These are phyloP conservation scores for Pestalotiopsis sp. DNA, from an alignment of 2,329 filamentous ascomycete genomes.

Conservation along the genomic window DNA sequence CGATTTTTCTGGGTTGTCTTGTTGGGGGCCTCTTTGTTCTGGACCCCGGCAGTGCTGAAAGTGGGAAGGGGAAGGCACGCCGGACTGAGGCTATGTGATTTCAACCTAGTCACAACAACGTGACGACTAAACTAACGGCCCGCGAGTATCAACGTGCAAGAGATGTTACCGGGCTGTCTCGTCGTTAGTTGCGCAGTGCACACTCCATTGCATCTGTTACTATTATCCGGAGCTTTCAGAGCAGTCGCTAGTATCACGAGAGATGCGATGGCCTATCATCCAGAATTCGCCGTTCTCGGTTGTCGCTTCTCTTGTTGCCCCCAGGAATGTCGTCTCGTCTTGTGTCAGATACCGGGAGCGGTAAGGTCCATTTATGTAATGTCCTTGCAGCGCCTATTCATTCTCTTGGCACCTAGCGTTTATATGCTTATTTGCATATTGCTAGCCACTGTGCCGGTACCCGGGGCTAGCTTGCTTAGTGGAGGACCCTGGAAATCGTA, in stretches of 20 bases:
- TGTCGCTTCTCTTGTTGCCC: not conserved
- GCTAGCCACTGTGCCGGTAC: not conserved
- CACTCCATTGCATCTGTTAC: too few species aligned
- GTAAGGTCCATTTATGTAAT: not conserved
- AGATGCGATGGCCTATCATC: too few species aligned
- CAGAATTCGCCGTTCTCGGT: not conserved
- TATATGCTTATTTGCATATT: not conserved
- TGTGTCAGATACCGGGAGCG: not conserved
- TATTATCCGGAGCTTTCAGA: too few species aligned
- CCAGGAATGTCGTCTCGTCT: not conserved
- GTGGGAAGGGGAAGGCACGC: not conserved
- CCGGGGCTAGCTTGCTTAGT: not conserved
- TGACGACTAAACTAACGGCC: not conserved
- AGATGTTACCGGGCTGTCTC: too few species aligned
- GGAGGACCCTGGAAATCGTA: not conserved
- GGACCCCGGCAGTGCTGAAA: not conserved
- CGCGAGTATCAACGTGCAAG: not conserved
- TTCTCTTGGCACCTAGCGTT: not conserved
- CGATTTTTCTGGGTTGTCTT: not conserved
- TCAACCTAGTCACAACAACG: not conserved
- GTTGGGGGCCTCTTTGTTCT: not conserved
- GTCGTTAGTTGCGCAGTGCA: too few species aligned
- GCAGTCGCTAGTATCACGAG: too few species aligned
- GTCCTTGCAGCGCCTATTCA: not conserved
- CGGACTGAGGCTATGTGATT: not conserved